Evolutionary conservation across 2,329 filamentous ascomycete genomes (phyloP), one percentile per base, ranked within the genome.

Genomic region (Colletotrichum navitas): DNA sequence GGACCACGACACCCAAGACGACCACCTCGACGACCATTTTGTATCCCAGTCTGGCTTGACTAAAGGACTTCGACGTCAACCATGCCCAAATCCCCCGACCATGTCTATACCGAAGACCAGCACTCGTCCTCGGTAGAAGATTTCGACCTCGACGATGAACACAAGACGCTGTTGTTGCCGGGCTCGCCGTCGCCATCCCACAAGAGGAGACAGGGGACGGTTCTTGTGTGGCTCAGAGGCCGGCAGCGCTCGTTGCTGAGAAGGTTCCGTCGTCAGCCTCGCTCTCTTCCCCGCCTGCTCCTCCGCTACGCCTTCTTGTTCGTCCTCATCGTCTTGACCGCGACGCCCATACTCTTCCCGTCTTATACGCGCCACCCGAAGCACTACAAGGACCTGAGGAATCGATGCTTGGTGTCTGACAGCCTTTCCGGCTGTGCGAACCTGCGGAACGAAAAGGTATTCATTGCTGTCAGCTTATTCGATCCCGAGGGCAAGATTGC

Each of bases 401-500:
- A 75, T 29, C 66, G 77, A 66, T 83, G 82, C 71, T 71, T 76
- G 26, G 78, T 75, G 2, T 73, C 77, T 16, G 63, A 71, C 47
- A 70, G 76, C 47, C 32, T 73, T 45, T 67, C 76, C 10, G 80
- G 82, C 34, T 82, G 83, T 71, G 83, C 80, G 29, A 84, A 84
- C 71, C 75, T 78, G 0, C 71, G 74, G 55, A 84, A 88, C 61
- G 90, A 94, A 78, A 92, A 90, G 76, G 83, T 94, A n/a, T 94
- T 92, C 77, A 92, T 94, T 63, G 90, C 90, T 1, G 89, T 92
- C 21, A 93, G 90, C 76, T 85, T 94, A 65, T 92, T 92, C 75
- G 91, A 94, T 76, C 83, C 84, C 26, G 83, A 84, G 8, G 91
- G 90, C 1, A 81, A 85, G 3, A 81, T 94, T 26, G 87, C 91